These are phyloP conservation scores for Fagus crenata DNA, from an alignment of 306 rosid genomes.

Conservation along the genomic window DNA sequence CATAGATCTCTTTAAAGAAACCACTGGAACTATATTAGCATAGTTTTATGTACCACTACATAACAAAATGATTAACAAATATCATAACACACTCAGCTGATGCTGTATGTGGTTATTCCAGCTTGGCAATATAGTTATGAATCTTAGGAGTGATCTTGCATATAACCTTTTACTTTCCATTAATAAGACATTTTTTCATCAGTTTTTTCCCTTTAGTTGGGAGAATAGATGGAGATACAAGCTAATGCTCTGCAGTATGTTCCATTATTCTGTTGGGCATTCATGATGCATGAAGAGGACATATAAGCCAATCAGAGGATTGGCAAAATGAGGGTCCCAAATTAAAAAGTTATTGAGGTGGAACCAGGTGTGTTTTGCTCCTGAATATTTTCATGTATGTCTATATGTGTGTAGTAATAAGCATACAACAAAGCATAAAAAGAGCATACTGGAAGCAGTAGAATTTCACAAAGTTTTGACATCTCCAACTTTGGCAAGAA, in stretches of 20 bases:
- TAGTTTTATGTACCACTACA: background rate
- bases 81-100: too few relatives aligned
- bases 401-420: constrained; percentile 2
- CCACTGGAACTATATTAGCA: background rate
- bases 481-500: constrained; percentile 47
- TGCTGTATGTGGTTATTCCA: background rate
- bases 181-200: too few relatives aligned
- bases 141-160: background rate
- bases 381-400: background rate
- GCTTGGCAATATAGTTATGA: background rate
- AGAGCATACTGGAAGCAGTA: constrained; percentile 57
- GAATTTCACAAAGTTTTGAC: constrained; percentile 56
- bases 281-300: background rate
- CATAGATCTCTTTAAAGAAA: background rate
- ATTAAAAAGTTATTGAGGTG: background rate
- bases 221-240: background rate
- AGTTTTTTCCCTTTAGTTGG: background rate
- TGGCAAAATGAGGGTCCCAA: background rate
- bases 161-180: background rate
- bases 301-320: background rate
- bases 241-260: background rate
- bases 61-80: too few relatives aligned
- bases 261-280: background rate
- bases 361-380: background rate
- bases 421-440: constrained; percentile 5